phyloP scores from a whole-genome alignment of 352 stramenopile genomes.

The Discostella stelligera region DNA sequence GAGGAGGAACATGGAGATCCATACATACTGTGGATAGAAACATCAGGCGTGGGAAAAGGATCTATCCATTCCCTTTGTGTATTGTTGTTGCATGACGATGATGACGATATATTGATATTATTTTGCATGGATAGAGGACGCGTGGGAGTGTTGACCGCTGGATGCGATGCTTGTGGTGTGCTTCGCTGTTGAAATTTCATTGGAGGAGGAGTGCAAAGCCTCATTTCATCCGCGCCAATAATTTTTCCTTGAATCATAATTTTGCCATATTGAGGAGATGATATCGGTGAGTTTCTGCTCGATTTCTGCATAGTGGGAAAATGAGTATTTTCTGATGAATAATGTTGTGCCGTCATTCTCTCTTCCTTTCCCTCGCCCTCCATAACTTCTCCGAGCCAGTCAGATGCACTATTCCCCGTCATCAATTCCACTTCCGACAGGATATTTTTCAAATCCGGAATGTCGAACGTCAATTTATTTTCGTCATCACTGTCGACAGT shows the following conservation, averaged over 20 bases:
- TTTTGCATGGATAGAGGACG: not conserved
- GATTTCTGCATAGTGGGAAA: not conserved
- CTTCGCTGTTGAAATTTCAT: not conserved
- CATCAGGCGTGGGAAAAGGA: constrained; percentile 45
- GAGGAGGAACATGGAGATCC: not conserved
- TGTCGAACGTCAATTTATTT: not conserved
- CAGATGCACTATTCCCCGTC: not conserved
- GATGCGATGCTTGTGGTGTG: not conserved
- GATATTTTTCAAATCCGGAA: constrained; percentile 7
- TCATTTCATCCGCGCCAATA: not conserved
- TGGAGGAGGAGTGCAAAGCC: not conserved
- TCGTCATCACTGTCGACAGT: not conserved
- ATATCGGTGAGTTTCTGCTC: not conserved
- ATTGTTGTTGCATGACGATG: not conserved
- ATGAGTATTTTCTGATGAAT: not conserved
- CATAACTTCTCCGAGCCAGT: not conserved
- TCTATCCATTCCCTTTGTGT: constrained; percentile 27
- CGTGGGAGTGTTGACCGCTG: constrained; percentile 7
- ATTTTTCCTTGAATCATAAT: not conserved
- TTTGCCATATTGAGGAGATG: not conserved
- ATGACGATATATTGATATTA: constrained; percentile 8
- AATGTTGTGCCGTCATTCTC: not conserved
- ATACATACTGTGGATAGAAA: constrained; percentile 26
- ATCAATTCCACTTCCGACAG: not conserved
- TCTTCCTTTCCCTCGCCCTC: not conserved